phyloP scores from a whole-genome alignment of 2,329 filamentous ascomycete species.

The Monosporascus sp. region DNA sequence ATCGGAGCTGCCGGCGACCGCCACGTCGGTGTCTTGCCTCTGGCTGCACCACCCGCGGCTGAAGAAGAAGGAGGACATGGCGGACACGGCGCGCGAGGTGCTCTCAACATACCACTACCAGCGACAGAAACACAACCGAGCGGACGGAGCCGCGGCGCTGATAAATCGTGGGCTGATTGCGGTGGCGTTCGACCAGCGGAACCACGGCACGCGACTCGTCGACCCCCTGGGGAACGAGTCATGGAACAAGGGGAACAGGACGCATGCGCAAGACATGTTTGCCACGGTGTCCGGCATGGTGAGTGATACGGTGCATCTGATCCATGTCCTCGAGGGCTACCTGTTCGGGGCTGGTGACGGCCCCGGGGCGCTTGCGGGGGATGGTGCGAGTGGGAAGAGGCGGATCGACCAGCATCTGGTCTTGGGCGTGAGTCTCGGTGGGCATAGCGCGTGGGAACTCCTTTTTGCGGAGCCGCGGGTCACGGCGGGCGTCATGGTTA shows the following conservation, averaged over 20 bases:
- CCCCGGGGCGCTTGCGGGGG: slow-evolving; percentile 25
- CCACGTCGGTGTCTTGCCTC: slow-evolving; percentile 64
- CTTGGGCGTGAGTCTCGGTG: slow-evolving; percentile 79
- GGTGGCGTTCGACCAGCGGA: slow-evolving; percentile 84
- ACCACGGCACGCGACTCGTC: slow-evolving; percentile 74
- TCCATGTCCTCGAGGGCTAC: slow-evolving; percentile 74
- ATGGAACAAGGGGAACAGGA: slow-evolving; percentile 73
- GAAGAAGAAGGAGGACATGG: slow-evolving; percentile 67
- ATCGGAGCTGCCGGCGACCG: slow-evolving; percentile 55
- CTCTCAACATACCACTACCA: slow-evolving; percentile 62
- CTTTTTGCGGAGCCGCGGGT: slow-evolving; percentile 74
- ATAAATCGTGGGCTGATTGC: slow-evolving; percentile 61
- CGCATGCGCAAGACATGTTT: slow-evolving; percentile 91
- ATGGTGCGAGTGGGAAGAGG: slow-evolving; percentile 15
- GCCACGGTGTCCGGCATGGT: slow-evolving; percentile 67
- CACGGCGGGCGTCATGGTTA: slow-evolving; percentile 70
- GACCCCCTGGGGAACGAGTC: slow-evolving; percentile 64
- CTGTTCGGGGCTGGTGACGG: slow-evolving; percentile 46
- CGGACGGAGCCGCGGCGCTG: slow-evolving; percentile 14
- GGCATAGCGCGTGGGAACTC: slow-evolving; percentile 81
- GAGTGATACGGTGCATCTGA: slow-evolving; percentile 66
- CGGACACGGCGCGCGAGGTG: slow-evolving; percentile 61
- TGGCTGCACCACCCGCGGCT: slow-evolving; percentile 86
- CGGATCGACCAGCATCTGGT: slow-evolving; percentile 61
- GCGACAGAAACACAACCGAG: slow-evolving; percentile 19